Evolutionary conservation across 2,329 filamentous ascomycete species (phyloP), one percentile per base, ranked within the genome.

Genomic region (Penicillium sp.): DNA sequence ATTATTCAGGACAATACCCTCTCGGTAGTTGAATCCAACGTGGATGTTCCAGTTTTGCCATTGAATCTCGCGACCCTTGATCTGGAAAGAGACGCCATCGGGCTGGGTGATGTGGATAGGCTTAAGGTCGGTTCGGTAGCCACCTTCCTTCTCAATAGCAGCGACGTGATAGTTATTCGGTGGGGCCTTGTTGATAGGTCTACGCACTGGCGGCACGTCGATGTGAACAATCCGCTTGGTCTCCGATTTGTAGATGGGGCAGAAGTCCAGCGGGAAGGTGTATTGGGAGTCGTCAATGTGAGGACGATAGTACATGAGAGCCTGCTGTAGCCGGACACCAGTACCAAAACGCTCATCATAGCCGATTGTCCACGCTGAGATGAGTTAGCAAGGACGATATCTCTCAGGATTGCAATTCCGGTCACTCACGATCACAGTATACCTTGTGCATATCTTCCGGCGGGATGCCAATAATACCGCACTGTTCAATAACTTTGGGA

Each of bases 21-120:
- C 92, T 24, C 89, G 83, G 76, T 96, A 94, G 78, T 95, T 96
- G 81, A 96, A 96, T 22, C 92, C 92, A 53, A 96, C 83, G 69
- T 96, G 92, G 58, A 96, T 83, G 63, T 83, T 92, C 88, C 90
- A 96, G 68, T 95, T 95, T 71, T 95, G 91, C 92, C 92, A 96
- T 58, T 85, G 83, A 45, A 96, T 80, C 41, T 83, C 82, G 10
- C 90, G 77, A 1, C 89, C 89, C 2, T 86, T 81, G 59, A 95
- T 76, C 18, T 80, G 84, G 77, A 96, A 96, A 0, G 89, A 94
- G 0, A 95, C 90, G 14, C 92, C 92, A 62, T 95, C 89, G 0
- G 90, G 90, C 66, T 95, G 90, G 1, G 88, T 90, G 65, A 95
- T 91, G 69, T 92, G 85, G 69, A 95, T 88, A 1, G 90, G 89